A percentile compares a stretch with the other conserved stretches of the same genome.
Conservation (phyloP, 352 stramenopile genomes). For the Phytophthora vignae region DNA sequence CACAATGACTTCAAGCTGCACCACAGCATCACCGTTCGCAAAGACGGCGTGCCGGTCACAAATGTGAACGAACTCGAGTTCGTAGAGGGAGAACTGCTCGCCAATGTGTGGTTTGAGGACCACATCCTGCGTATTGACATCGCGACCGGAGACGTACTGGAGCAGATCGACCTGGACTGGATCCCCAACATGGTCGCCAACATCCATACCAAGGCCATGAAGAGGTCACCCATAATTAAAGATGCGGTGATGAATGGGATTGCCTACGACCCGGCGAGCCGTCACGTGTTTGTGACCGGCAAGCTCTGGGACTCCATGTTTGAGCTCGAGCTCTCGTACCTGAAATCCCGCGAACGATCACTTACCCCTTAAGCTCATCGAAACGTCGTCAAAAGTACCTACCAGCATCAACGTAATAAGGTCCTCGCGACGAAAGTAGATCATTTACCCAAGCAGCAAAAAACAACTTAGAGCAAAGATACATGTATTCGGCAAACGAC, state of each 20-base stretch:
- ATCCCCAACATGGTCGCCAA: constrained; percentile 71
- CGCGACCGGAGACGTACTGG: constrained; percentile 66
- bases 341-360: constrained; percentile 29
- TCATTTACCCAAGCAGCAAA: neutral
- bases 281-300: constrained; percentile 78
- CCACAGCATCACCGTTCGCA: constrained; percentile 61
- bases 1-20: constrained; percentile 57
- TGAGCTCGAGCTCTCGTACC: constrained; percentile 75
- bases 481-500: constrained; percentile 17
- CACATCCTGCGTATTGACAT: constrained; percentile 83
- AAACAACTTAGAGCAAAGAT: constrained; percentile 1
- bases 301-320: constrained; percentile 91
- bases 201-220: constrained; percentile 55
- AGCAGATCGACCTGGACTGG: constrained; percentile 77
- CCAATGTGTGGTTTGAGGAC: constrained; percentile 89
- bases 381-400: neutral
- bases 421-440: neutral
- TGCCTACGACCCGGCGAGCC: constrained; percentile 67
- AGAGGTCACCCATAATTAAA: constrained; percentile 35
- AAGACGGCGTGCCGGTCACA: constrained; percentile 49
- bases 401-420: neutral
- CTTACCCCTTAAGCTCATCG: constrained; percentile 12
- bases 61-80: constrained; percentile 91
- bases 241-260: constrained; percentile 93
- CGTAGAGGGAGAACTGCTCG: constrained; percentile 81